phyloP scores from a whole-genome alignment of 202 grass and related monocot genomes.

The Elaeis oleifera region DNA sequence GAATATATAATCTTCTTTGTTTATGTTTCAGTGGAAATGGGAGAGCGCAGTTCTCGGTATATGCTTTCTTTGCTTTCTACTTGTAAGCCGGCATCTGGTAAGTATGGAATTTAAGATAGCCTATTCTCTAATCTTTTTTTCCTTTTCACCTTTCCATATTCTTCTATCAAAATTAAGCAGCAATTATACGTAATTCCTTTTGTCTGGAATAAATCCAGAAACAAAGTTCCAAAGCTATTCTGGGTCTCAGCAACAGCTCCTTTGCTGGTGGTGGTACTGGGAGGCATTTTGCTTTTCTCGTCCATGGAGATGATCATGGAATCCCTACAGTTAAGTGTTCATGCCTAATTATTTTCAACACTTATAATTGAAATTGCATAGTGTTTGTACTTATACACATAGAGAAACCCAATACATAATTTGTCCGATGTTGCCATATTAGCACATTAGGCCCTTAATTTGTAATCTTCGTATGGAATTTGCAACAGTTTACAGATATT shows the following conservation, averaged over 20 bases:
- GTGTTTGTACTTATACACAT: no score
- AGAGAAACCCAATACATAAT: no score
- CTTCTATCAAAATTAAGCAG: background rate
- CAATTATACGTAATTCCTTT: background rate
- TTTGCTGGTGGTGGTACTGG: constrained; percentile 60
- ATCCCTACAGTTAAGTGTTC: constrained; percentile 56
- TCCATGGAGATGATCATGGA: constrained; percentile 77
- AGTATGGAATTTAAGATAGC: constrained; percentile 21
- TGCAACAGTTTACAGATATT: no score
- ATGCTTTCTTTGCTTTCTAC: constrained; percentile 67
- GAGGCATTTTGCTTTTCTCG: constrained; percentile 62
- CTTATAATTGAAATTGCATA: background rate
- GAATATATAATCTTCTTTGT: background rate
- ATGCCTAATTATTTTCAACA: background rate
- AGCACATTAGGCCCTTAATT: no score
- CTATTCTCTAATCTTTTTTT: no score
- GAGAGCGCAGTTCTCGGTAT: constrained; percentile 65
- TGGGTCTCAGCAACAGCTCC: constrained; percentile 87
- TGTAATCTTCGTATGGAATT: no score
- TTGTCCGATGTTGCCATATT: no score
- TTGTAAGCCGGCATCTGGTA: constrained; percentile 57
- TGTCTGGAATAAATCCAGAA: constrained; percentile 32
- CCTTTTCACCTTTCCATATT: background rate
- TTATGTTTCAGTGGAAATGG: constrained; percentile 71
- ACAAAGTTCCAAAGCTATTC: constrained; percentile 60